Conservation (phyloP, 495 filamentous ascomycete genomes). For the Jackrogersella multiformis region DNA sequence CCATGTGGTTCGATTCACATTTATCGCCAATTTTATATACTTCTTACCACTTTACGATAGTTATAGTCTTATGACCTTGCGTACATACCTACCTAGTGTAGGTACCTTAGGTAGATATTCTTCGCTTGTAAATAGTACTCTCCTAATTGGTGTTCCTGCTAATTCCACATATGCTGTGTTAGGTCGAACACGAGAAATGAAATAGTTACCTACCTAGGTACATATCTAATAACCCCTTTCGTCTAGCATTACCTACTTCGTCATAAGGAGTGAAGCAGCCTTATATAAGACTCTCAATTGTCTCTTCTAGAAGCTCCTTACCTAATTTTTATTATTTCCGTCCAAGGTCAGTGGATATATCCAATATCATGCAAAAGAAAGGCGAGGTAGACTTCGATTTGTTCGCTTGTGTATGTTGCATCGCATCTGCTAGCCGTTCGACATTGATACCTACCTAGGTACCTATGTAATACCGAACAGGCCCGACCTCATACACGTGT, state of each 20-base stretch:
- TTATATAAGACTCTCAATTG: too few relatives aligned
- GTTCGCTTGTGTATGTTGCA: constrained; percentile 10
- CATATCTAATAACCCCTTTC: too few relatives aligned
- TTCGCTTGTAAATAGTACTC: not conserved
- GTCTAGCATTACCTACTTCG: too few relatives aligned
- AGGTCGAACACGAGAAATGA: not conserved
- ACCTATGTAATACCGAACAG: too few relatives aligned
- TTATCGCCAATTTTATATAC: not conserved
- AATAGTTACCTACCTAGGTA: too few relatives aligned
- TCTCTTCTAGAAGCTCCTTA: too few relatives aligned
- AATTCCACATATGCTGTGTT: not conserved
- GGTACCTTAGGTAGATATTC: too few relatives aligned
- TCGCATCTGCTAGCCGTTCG: constrained; percentile 1
- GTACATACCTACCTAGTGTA: not conserved
- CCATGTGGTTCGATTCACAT: too few relatives aligned
- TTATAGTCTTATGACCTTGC: not conserved
- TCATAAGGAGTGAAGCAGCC: too few relatives aligned
- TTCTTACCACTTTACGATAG: not conserved
- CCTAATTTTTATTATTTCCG: not conserved
- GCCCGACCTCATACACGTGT: too few relatives aligned
- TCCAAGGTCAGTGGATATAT: not conserved
- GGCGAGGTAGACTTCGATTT: not conserved
- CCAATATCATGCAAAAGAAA: not conserved
- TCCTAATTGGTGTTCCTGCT: not conserved
- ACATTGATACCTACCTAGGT: constrained; percentile 1